These are phyloP conservation scores for Biscogniauxia sp. DNA, from an alignment of 2,329 filamentous ascomycete genomes.

Conservation along the genomic window DNA sequence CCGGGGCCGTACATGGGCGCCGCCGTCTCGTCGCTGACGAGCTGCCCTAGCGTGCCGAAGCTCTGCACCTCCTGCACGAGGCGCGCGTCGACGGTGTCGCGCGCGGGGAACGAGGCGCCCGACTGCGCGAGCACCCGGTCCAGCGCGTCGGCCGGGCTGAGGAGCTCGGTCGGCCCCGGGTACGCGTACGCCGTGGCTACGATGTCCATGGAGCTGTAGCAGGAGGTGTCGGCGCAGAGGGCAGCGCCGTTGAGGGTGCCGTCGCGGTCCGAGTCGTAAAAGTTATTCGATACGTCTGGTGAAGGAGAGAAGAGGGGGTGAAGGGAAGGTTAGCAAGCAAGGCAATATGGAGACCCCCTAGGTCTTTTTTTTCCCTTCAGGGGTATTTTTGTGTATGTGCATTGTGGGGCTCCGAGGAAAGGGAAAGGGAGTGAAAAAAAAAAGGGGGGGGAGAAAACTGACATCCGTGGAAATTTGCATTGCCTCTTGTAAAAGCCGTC, in stretches of 20 bases:
- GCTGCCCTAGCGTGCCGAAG: constrained; percentile 42
- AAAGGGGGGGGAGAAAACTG: constrained; percentile 9
- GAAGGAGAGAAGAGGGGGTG: neutral
- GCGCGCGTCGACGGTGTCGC: constrained; percentile 43
- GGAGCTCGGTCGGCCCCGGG: constrained; percentile 39
- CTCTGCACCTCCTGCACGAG: constrained; percentile 44
- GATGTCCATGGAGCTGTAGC: constrained; percentile 48
- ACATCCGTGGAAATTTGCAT: constrained; percentile 51
- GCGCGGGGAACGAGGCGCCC: constrained; percentile 40
- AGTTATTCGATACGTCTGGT: constrained; percentile 48
- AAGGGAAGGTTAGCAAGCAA: neutral
- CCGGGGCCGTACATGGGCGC: constrained; percentile 38
- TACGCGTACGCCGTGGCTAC: constrained; percentile 40
- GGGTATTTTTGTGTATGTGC: no score
- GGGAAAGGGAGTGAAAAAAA: neutral
- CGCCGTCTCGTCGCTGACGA: constrained; percentile 45
- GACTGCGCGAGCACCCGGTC: constrained; percentile 38
- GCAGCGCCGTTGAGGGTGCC: constrained; percentile 47
- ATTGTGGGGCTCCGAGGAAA: neutral
- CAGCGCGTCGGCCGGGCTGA: constrained; percentile 40
- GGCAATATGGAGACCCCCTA: neutral
- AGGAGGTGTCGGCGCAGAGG: constrained; percentile 39
- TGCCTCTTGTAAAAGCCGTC: constrained; percentile 54
- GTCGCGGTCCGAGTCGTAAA: constrained; percentile 48
- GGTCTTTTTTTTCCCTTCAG: no score